A percentile compares a stretch with the other conserved stretches of the same genome.
Evolutionary conservation across 257 asterid species (phyloP).

Genomic region (Leptodermis oblonga): DNA sequence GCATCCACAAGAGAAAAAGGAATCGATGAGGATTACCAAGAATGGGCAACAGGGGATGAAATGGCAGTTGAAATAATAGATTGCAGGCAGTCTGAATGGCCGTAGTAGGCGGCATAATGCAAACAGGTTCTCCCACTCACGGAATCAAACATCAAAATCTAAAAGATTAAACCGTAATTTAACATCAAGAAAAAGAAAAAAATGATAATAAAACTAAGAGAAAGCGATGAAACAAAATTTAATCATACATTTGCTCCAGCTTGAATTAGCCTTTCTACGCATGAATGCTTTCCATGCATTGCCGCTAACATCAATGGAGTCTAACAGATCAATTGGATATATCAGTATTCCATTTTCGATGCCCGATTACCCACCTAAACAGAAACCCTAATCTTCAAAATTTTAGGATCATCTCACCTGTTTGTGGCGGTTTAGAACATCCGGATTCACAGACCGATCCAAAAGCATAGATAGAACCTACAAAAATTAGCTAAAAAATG

Average conservation of each 20-base stretch:
- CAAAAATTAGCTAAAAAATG: conserved; percentile 10
- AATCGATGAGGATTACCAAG: conserved; percentile 49
- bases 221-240: neutral
- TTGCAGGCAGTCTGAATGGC: conserved; percentile 69
- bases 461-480: conserved; percentile 73
- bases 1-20: neutral
- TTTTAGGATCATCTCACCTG: conserved; percentile 41
- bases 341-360: conserved; percentile 7
- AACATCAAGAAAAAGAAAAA: neutral
- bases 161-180: conserved; percentile 9
- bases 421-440: conserved; percentile 67
- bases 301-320: conserved; percentile 92
- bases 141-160: conserved; percentile 76
- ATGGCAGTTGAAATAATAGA: conserved; percentile 65
- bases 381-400: neutral
- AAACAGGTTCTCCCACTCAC: conserved; percentile 62
- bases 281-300: conserved; percentile 63
- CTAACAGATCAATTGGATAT: conserved; percentile 31
- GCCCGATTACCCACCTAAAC: neutral
- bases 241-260: conserved; percentile 75
- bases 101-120: conserved; percentile 86
- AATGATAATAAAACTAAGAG: neutral
- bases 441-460: conserved; percentile 63
- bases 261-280: conserved; percentile 60
- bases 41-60: conserved; percentile 56